phyloP scores from a whole-genome alignment of 1,139 yeast genomes.

The Saccharomyces hybrid region DNA sequence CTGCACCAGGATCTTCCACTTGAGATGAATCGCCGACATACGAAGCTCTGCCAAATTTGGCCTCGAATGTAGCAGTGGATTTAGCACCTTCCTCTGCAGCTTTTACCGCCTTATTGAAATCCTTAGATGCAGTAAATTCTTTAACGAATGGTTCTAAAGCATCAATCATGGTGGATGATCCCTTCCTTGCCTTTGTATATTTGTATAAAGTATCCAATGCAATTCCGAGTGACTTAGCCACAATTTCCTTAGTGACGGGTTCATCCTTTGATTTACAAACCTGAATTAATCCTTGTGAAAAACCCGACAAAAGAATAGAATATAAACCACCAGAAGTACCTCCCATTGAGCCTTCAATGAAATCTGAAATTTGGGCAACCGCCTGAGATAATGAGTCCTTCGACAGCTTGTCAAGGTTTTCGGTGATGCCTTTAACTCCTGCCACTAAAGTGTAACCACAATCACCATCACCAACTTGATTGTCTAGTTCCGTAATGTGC shows the following conservation, averaged over 20 bases:
- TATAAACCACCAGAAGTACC: conserved; percentile 95
- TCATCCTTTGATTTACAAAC: conserved; percentile 28
- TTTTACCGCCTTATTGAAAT: conserved; percentile 50
- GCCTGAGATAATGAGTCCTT: conserved; percentile 47
- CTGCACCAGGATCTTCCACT: conserved; percentile 95
- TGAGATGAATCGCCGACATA: conserved; percentile 59
- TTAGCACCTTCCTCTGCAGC: conserved; percentile 77
- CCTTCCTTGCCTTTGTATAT: conserved; percentile 81
- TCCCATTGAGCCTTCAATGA: conserved; percentile 88
- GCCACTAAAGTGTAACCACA: conserved; percentile 86
- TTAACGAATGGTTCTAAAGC: conserved; percentile 82
- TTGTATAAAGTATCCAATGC: conserved; percentile 61
- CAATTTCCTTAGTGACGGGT: conserved; percentile 30
- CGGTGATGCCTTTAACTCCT: conserved; percentile 69
- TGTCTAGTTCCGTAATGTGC: conserved; percentile 74
- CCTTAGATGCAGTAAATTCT: conserved; percentile 43
- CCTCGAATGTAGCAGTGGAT: conserved; percentile 62
- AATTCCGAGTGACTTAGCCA: conserved; percentile 41
- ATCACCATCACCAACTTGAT: conserved; percentile 93
- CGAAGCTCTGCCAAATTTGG: conserved; percentile 90
- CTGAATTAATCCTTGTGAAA: conserved; percentile 44
- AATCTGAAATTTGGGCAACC: conserved; percentile 56
- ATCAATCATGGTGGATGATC: conserved; percentile 87
- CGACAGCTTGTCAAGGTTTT: conserved; percentile 43
- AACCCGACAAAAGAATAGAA: conserved; percentile 70